These are phyloP conservation scores for Pleurotus citrinopileatus DNA, from an alignment of 768 basidiomycete genomes.

Conservation along the genomic window DNA sequence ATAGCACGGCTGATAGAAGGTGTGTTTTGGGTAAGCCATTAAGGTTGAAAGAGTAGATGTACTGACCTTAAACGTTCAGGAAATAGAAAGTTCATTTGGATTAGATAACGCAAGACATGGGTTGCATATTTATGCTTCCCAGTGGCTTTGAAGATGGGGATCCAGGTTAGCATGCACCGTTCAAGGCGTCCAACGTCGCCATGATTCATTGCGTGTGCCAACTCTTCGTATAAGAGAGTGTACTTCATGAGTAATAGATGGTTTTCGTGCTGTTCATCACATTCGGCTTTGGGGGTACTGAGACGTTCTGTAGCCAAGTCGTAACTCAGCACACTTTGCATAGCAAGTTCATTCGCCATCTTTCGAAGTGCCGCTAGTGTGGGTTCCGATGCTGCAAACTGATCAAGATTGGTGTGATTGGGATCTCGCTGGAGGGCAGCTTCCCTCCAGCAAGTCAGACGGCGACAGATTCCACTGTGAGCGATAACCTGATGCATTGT, in stretches of 20 bases:
- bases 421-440: constrained; percentile 14
- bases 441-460: constrained; percentile 22
- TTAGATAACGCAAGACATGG: constrained; percentile 21
- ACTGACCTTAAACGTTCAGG: constrained; percentile 13
- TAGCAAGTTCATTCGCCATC: constrained; percentile 14
- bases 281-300: background rate
- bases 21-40: background rate
- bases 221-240: constrained; percentile 27
- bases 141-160: constrained; percentile 22
- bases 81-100: constrained; percentile 19
- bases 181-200: constrained; percentile 32
- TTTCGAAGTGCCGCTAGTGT: constrained; percentile 15
- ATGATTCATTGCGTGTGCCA: constrained; percentile 23
- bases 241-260: constrained; percentile 17
- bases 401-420: constrained; percentile 13
- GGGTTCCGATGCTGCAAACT: constrained; percentile 21
- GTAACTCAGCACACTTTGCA: constrained; percentile 11
- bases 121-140: constrained; percentile 28
- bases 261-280: constrained; percentile 25
- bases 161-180: constrained; percentile 22
- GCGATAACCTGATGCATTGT: constrained; percentile 25
- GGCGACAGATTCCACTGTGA: constrained; percentile 15
- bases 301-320: background rate
- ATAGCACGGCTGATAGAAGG: constrained; percentile 17
- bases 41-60: background rate